Conservation (phyloP, 345 rosid species). For the Murraya koenigii region DNA sequence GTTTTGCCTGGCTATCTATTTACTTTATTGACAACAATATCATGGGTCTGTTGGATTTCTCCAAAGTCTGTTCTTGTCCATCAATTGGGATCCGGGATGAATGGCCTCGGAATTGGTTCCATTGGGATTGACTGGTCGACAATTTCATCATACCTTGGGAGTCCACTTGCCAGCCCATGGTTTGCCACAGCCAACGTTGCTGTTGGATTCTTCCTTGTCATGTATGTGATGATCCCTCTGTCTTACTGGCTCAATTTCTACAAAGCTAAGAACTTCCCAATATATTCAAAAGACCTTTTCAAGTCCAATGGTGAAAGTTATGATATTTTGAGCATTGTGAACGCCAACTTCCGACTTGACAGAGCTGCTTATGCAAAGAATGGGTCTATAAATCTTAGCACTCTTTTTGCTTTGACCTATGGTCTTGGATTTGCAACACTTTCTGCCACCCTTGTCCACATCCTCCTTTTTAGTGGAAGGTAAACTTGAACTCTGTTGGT, state of each 20-base stretch:
- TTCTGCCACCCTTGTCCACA: conserved; percentile 62
- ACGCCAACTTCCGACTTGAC: conserved; percentile 57
- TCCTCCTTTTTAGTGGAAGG: conserved; percentile 67
- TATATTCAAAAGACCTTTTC: conserved; percentile 54
- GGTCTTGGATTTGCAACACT: conserved; percentile 82
- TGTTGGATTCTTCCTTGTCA: conserved; percentile 49
- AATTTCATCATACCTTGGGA: conserved; percentile 61
- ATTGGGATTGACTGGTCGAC: conserved; percentile 81
- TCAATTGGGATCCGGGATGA: conserved; percentile 73
- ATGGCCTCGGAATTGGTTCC: conserved; percentile 74
- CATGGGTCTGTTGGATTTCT: conserved; percentile 82
- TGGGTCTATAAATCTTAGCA: conserved; percentile 60
- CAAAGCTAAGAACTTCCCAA: conserved; percentile 68
- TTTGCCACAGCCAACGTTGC: conserved; percentile 72
- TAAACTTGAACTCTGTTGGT: conserved; percentile 6
- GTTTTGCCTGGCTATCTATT: conserved; percentile 64
- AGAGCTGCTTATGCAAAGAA: conserved; percentile 38
- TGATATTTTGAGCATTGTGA: conserved; percentile 50
- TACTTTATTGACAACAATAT: conserved; percentile 45
- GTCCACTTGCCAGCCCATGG: conserved; percentile 84
- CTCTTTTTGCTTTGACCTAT: conserved; percentile 73
- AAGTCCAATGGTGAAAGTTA: conserved; percentile 47
- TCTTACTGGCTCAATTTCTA: conserved; percentile 60
- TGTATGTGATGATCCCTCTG: conserved; percentile 65
- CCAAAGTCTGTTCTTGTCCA: conserved; percentile 61